Evolutionary conservation across 305 asterid species (phyloP), one percentile per base, ranked within the genome.

Genomic region (Rubia peregrina): DNA sequence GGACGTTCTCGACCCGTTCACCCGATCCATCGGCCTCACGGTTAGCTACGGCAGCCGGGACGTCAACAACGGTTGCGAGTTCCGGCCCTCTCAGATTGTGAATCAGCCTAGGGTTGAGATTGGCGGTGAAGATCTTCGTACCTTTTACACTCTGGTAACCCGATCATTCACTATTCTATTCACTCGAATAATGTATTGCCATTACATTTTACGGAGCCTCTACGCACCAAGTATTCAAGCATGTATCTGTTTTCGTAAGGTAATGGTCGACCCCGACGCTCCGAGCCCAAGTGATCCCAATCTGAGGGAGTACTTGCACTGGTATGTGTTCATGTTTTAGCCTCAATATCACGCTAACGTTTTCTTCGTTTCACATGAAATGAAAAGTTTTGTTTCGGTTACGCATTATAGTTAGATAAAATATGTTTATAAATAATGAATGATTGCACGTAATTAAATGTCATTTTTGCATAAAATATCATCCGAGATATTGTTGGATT

Each of bases 251-350:
- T 53, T 12, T 40, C 30, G 0, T 19, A 36, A 87, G 92, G 84
- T 85, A 24, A 73, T 87, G 90, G 90, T 87, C 70, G 86, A 83
- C 56, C 92, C 92, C 26, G 92, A 85, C 74, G 88, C 92, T 64
- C 92, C 92, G 4, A 85, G 86, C 75, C 92, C 92, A 4, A 85
- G 90, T 67, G 85, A 85, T 38, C 90, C 92, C 2, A 80, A 5
- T 68, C 90, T 85, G 5, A 71, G 92, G 36, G 90, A 87, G 70
- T 87, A 87, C 70, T 63, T 87, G 79, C 90, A 87, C 90, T 87
- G 92, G 92, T 87, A 14, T 40, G 68, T 43, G 0, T 11, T 1
- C 0, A 43, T 2, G 10, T 0, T 43, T 8, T 43, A 43, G 48
- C 48, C 10, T 38, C 6, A 6, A 38, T 38, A 38, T 6, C 41